phyloP scores from a whole-genome alignment of 192 early-diverging fungal genomes.

The Backusella tuberculispora region DNA sequence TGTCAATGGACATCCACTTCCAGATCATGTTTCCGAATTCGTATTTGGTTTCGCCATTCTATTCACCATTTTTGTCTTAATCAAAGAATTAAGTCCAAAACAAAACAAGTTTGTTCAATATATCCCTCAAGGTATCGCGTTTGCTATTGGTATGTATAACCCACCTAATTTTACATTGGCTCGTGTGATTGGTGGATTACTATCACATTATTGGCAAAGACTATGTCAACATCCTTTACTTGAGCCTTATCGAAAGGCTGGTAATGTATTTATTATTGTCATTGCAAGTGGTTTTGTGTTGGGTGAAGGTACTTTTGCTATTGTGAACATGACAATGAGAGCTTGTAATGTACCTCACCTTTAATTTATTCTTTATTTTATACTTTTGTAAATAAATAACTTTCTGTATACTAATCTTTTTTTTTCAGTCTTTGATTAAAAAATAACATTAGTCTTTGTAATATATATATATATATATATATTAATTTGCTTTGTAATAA shows the following conservation, averaged over 20 bases:
- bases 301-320: conserved; percentile 73
- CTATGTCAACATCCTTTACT: conserved; percentile 36
- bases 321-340: conserved; percentile 58
- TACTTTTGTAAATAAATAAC: neutral
- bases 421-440: too few species aligned
- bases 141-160: conserved; percentile 85
- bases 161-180: conserved; percentile 76
- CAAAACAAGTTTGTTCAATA: conserved; percentile 47
- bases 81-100: conserved; percentile 23
- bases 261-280: conserved; percentile 68
- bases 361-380: conserved; percentile 5
- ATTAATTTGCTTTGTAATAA: too few species aligned
- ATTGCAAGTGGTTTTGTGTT: conserved; percentile 78
- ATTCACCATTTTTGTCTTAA: conserved; percentile 45
- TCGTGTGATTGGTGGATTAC: conserved; percentile 64
- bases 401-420: too few species aligned
- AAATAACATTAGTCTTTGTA: too few species aligned
- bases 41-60: conserved; percentile 56
- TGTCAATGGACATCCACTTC: conserved; percentile 75
- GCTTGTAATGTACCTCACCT: conserved; percentile 44
- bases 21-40: conserved; percentile 64
- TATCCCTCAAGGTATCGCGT: conserved; percentile 75
- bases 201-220: conserved; percentile 51
- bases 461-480: too few species aligned
- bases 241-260: conserved; percentile 32